Conservation (phyloP, 495 filamentous ascomycete genomes). For the Hypoxylon lienhwacheense region DNA sequence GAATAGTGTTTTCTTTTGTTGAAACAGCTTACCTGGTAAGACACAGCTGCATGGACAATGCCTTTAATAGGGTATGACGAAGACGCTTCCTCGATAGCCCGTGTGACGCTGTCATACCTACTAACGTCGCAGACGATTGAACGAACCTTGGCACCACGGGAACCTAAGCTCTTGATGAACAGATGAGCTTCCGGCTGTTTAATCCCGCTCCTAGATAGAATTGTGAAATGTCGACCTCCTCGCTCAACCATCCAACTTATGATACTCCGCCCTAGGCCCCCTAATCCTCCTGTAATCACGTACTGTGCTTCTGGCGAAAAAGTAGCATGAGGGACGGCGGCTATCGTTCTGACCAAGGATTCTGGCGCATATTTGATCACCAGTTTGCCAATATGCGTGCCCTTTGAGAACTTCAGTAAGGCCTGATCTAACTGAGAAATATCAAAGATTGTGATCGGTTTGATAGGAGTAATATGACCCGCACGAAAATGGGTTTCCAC, state of each 20-base stretch:
- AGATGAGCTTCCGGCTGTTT: conserved; percentile 1
- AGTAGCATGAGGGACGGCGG: conserved; percentile 2
- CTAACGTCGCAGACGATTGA: conserved; percentile 6
- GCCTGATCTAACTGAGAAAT: conserved; percentile 45
- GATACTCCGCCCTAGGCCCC: conserved; percentile 57
- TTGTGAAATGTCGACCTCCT: conserved; percentile 53
- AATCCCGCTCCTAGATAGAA: conserved; percentile 51
- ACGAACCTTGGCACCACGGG: conserved; percentile 2
- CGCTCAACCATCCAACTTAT: conserved; percentile 49
- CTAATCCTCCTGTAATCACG: conserved; percentile 56
- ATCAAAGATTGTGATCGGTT: conserved; percentile 37
- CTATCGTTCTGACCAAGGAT: conserved; percentile 7
- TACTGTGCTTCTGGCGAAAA: conserved; percentile 45
- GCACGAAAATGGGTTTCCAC: conserved; percentile 27
- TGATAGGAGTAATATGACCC: conserved; percentile 14
- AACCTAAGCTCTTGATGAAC: conserved; percentile 1
- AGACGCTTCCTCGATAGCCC: background rate
- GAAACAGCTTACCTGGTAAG: too few relatives aligned
- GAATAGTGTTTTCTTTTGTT: too few relatives aligned
- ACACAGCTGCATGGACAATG: conserved; percentile 43
- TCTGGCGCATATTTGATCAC: conserved; percentile 40
- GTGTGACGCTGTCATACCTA: background rate
- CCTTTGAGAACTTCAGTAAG: conserved; percentile 51
- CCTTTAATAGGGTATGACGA: conserved; percentile 44
- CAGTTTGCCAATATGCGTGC: conserved; percentile 53